Percentiles rank a stretch among this genome's conserved stretches.
Conservation (phyloP, 306 rosid species). For the Cicer cuneatum region DNA sequence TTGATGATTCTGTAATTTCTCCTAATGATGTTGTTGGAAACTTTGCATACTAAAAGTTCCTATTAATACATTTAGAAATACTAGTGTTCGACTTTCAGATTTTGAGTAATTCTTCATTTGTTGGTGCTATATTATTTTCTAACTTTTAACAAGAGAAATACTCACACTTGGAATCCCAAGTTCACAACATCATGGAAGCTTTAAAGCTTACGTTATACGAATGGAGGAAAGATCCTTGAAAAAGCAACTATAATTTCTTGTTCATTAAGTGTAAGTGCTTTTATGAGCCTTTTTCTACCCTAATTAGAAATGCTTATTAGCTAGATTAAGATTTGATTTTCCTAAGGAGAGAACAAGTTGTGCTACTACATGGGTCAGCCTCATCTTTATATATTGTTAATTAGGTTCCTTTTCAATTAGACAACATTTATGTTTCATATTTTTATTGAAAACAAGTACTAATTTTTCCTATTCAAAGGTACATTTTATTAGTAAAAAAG, state of each 20-base stretch:
- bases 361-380: too few species aligned
- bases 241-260: background rate
- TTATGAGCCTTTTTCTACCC: background rate
- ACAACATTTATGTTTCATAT: too few species aligned
- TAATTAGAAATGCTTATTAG: too few species aligned
- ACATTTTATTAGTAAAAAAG: background rate
- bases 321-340: too few species aligned
- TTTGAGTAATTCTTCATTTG: background rate
- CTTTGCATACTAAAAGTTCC: too few species aligned
- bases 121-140: background rate
- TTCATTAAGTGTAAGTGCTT: background rate
- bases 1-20: background rate
- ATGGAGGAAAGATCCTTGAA: background rate
- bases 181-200: background rate
- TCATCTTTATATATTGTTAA: too few species aligned
- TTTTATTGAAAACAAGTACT: too few species aligned
- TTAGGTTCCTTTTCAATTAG: too few species aligned
- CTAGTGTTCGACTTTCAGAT: background rate
- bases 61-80: background rate
- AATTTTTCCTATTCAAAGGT: too few species aligned
- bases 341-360: too few species aligned
- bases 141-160: background rate
- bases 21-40: background rate
- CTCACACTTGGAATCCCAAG: background rate
- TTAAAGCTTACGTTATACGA: constrained; percentile 9